Base-by-base conservation (phyloP, 129 eudicot genomes). In the Flaveria bidentis region DNA sequence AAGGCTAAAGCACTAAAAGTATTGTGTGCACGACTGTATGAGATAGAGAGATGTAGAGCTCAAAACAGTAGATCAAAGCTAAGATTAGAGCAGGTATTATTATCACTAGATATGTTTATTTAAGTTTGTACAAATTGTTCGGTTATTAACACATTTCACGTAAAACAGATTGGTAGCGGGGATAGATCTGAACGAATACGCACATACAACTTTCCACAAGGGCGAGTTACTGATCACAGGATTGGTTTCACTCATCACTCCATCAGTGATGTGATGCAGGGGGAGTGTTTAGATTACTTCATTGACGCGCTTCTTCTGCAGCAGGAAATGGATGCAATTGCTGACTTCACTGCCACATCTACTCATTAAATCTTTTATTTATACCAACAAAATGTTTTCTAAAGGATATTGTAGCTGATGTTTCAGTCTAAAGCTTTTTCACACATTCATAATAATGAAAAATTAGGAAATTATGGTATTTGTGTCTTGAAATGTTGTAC, bases 111-210 rank as follows among this genome's bases (percentile, higher is more conserved):
- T 39, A 6, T 18, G 11, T 61, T 61, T 11, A 14, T 45, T 51
- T 5, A 13, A 26, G 30, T 74, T 41, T 56, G 63, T 49, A 30
- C 33, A 12, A 30, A 42, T 60, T 80, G 63, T 46, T 65, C 66
- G 49, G 41, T 67, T 67, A 20, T 8, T 30, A 36, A 69, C 0
- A 14, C 17, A 16, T 23, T 17, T 50, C 1, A 22, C 30, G 26
- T 12, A 49, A 52, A 76, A 55, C 85, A 94, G 97, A 91, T 95
- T 52, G 99, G 97, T 10, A 91, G 96, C 67, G 99, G 99, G 55
- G 99, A 95, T 80, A 91, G 99, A 84, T 95, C 99, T 42, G 99
- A 91, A 76, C 97, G 97, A 36, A 95, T 91, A 33, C 96, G 97
- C 9, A 95, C 99, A 3, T 95, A 95, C 76, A 95, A 95, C 85